Conservation (phyloP, 2,329 filamentous ascomycete species). For the Trichoderma koningiopsis region DNA sequence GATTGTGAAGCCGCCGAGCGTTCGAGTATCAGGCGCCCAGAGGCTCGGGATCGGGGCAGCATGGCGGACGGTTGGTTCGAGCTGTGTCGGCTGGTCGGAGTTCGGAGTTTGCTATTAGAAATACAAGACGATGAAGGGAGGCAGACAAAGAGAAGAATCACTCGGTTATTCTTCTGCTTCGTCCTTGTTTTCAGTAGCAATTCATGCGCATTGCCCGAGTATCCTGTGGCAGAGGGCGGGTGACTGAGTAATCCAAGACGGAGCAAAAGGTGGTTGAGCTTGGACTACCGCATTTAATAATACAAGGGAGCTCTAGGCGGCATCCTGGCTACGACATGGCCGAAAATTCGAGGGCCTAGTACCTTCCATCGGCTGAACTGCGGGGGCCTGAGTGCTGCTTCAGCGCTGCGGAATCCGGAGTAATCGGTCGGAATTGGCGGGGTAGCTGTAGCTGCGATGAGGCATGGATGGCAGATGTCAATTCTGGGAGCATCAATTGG, state of each 20-base stretch:
- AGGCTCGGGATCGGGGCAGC: slow-evolving; percentile 46
- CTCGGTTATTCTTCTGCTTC: neutral
- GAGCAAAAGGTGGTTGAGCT: neutral
- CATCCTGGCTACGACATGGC: slow-evolving; percentile 37
- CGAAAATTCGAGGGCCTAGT: slow-evolving; percentile 35
- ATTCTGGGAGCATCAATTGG: neutral
- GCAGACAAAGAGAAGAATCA: neutral
- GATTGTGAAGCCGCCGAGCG: slow-evolving; percentile 36
- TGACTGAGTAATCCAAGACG: slow-evolving; percentile 36
- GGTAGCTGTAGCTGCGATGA: neutral
- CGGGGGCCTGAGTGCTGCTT: slow-evolving; percentile 11
- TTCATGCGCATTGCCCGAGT: slow-evolving; percentile 38
- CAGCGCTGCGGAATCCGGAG: neutral
- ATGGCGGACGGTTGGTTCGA: slow-evolving; percentile 33
- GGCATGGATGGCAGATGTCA: neutral
- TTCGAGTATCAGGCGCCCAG: slow-evolving; percentile 44
- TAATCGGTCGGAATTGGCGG: neutral
- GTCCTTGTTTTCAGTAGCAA: slow-evolving; percentile 29
- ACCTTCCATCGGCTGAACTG: slow-evolving; percentile 38
- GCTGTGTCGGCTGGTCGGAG: neutral
- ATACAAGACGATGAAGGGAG: neutral
- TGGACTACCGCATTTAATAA: slow-evolving; percentile 19
- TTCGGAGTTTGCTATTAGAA: neutral
- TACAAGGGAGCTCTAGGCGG: slow-evolving; percentile 30
- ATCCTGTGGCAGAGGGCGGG: slow-evolving; percentile 34